A percentile compares a stretch with the other conserved stretches of the same genome.
Conservation (phyloP, 768 basidiomycete species). For the Boletus bicolor region DNA sequence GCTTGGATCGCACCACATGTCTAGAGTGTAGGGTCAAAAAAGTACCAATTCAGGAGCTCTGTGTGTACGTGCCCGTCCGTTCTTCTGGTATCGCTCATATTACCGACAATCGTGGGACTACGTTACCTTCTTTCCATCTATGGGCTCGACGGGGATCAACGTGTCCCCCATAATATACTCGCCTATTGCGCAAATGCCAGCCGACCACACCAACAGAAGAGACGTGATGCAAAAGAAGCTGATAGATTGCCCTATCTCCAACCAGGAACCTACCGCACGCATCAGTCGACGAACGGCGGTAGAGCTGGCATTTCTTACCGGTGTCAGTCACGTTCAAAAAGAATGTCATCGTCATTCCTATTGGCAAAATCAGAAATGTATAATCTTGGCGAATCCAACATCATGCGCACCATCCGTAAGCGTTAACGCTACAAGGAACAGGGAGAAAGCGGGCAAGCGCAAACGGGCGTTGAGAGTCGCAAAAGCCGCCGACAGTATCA, state of each 20-base stretch:
- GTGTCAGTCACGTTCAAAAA: conserved; percentile 83
- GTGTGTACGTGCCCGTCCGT: conserved; percentile 3
- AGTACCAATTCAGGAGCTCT: background rate
- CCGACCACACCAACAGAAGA: conserved; percentile 73
- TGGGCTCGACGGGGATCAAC: conserved; percentile 19
- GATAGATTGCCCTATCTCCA: conserved; percentile 87
- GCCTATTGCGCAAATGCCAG: conserved; percentile 69
- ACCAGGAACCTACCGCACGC: conserved; percentile 62
- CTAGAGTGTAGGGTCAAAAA: background rate
- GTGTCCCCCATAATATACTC: conserved; percentile 60
- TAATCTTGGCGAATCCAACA: background rate
- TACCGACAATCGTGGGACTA: conserved; percentile 27
- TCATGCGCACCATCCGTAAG: conserved; percentile 32
- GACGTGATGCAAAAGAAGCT: conserved; percentile 86
- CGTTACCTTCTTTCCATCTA: conserved; percentile 20
- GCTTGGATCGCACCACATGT: background rate
- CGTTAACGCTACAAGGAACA: conserved; percentile 73
- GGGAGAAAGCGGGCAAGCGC: conserved; percentile 71
- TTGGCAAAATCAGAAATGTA: background rate
- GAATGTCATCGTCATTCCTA: conserved; percentile 81
- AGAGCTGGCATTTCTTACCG: conserved; percentile 38
- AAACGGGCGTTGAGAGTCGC: conserved; percentile 66
- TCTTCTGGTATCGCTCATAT: background rate
- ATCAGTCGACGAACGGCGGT: conserved; percentile 3
- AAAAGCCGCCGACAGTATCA: conserved; percentile 68